Evolutionary conservation across 192 early-diverging fungal genomes (phyloP).

Genomic region (Linnemannia elongata): DNA sequence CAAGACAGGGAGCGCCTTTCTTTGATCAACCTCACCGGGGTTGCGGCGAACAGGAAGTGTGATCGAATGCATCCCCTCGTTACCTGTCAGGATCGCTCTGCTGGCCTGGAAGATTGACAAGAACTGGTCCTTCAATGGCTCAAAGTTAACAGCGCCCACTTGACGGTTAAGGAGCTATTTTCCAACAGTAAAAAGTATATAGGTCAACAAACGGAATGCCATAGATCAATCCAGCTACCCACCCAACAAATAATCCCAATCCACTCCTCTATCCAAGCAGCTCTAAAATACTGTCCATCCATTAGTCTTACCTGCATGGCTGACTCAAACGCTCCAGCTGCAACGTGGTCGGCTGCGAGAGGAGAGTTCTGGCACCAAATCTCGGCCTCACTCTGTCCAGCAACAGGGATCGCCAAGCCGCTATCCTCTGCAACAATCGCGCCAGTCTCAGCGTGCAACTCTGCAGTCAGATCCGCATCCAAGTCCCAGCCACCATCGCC

Average conservation of each 20-base stretch:
- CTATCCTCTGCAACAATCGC: slow-evolving; percentile 70
- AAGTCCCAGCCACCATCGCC: slow-evolving; percentile 85
- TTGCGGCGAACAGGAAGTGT: slow-evolving; percentile 79
- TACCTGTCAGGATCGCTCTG: slow-evolving; percentile 72
- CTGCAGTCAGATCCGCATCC: slow-evolving; percentile 81
- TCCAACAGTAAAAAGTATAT: background rate
- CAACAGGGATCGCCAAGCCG: slow-evolving; percentile 65
- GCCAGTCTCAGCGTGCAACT: slow-evolving; percentile 75
- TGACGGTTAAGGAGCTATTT: slow-evolving; percentile 87
- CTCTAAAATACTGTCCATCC: slow-evolving; percentile 8
- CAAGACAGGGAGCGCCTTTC: slow-evolving; percentile 71
- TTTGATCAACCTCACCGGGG: slow-evolving; percentile 64
- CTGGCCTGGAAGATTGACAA: slow-evolving; percentile 86
- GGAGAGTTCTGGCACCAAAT: slow-evolving; percentile 89
- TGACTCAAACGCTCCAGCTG: slow-evolving; percentile 94
- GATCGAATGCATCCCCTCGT: slow-evolving; percentile 72
- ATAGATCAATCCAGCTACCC: background rate
- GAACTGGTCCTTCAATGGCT: slow-evolving; percentile 90
- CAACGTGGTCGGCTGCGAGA: slow-evolving; percentile 93
- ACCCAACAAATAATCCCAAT: background rate
- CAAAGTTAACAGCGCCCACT: slow-evolving; percentile 94
- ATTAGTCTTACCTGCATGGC: slow-evolving; percentile 84
- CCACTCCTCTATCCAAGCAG: background rate
- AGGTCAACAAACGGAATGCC: background rate
- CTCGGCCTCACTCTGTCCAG: slow-evolving; percentile 79